Base-by-base conservation (phyloP, 352 stramenopile species). In the Pythium periplocum region DNA sequence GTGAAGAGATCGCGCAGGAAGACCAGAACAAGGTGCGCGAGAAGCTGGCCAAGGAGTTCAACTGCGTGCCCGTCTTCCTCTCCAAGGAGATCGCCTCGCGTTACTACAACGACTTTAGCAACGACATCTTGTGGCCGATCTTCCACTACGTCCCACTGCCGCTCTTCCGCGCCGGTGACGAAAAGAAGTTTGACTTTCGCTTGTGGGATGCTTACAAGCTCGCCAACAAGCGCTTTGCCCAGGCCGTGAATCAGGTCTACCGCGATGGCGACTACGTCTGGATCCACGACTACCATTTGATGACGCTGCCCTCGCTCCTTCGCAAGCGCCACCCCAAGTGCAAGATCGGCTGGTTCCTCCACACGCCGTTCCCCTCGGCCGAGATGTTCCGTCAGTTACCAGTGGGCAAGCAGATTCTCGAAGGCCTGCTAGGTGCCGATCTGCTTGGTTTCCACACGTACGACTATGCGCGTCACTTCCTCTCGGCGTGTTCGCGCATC, bases 21-120 rank as follows among this genome's bases (percentile, higher is more conserved):
- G 87, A 96, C 54, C 83, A 87, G 53, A 73, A 64, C 52, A 83
- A 87, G 62, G 78, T 96, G 11, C 73, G 79, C 11, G 70, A 92
- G 55, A 87, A 90, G 48, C 72, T 96, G 48, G 74, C 85, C 8
- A 60, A 83, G 45, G 86, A 97, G 43, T 93, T 96, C 57, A 94
- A 93, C 45, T 96, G 86, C 60, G 71, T 95, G 30, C 88, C 88
- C 0, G 85, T 97, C 33, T 97, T 96, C 60, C 55, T 97, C 34
- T 86, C 83, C 7, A 87, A 93, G 42, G 83, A 96, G 62, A 80
- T 96, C 32, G 83, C 87, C n/a, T 71, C 79, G 42, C 79, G 86
- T 9, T 96, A 95, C 68, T 97, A 97, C 68, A 97, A 96, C 59
- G 88, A 90, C 45, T 96, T 97, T 52, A 93, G 82, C 68, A 96